Conservation (phyloP, 73 alveolate genomes). For the Breviolum minutum region DNA sequence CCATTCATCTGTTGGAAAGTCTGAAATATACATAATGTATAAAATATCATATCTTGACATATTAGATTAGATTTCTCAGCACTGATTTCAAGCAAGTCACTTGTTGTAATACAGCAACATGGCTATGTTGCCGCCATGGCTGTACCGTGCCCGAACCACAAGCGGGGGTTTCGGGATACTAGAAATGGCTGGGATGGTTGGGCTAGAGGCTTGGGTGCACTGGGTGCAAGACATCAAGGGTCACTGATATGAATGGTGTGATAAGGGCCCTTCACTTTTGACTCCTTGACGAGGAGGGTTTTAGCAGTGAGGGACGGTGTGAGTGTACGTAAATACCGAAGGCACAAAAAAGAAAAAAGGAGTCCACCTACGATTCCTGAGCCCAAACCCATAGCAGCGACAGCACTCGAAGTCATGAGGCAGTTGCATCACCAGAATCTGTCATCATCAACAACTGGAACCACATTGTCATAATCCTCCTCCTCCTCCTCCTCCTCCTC, state of each 20-base stretch:
- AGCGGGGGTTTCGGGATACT: not conserved
- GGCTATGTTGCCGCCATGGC: constrained; percentile 58
- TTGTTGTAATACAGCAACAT: constrained; percentile 70
- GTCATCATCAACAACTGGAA: too few species aligned
- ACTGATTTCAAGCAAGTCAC: not conserved
- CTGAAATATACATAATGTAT: too few species aligned
- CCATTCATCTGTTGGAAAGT: not conserved
- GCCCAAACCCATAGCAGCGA: too few species aligned
- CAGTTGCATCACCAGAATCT: too few species aligned
- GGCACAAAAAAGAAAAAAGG: too few species aligned
- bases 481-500: not conserved
- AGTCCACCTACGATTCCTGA: too few species aligned
- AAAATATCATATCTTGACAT: too few species aligned
- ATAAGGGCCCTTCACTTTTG: not conserved
- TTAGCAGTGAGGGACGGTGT: not conserved
- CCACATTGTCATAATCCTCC: too few species aligned
- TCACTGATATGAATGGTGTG: not conserved
- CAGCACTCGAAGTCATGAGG: too few species aligned
- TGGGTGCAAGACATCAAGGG: not conserved
- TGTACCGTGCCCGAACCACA: not conserved
- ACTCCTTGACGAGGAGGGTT: not conserved
- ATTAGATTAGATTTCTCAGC: not conserved
- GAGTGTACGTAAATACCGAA: not conserved
- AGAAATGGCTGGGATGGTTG: not conserved
- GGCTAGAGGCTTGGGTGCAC: not conserved